Evolutionary conservation across 1,284 basidiomycete genomes (phyloP), one percentile per base, ranked within the genome.

Genomic region (Moesziomyces parantarcticus): DNA sequence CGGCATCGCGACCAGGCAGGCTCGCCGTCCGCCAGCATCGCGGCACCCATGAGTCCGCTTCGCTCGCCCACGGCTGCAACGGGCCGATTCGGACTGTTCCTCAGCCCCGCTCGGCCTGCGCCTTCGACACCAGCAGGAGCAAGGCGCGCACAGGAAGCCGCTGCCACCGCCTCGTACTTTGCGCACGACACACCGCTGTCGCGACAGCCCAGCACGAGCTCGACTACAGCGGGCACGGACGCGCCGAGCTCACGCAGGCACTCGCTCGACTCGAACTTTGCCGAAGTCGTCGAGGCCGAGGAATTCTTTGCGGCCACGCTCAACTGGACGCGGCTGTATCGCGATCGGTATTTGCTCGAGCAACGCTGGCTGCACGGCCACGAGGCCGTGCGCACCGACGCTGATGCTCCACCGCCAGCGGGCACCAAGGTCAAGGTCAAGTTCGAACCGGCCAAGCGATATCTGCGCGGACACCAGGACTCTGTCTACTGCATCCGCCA

Each of bases 401-500:
- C 5, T 26, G 29, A 29, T 26, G 25, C 34, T 13, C n/a, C 34
- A 14, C 3, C 18, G 7, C 11, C 11, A 20, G 29, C 5, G 7
- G 46, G 46, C 16, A 20, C 13, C 1, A 21, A 10, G 22, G 44
- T 41, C 16, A 52, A 42, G 29, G 50, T n/a, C 22, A 7, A 29
- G 29, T 64, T 75, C 29, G 60, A 75, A 42, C 76, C 76, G 16
- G 54, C 49, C 6, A 68, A 56, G 20, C 25, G 51, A 9, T 75
- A 62, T 42, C 66, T 80, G 11, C 58, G 54, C 14, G 78, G 78
- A 2, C 78, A 80, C 50, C 36, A 57, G 29, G 75, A 78, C 49
- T 71, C 64, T 42, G 68, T 80, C 32, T 80, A 80, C 42, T 80
- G 77, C 48, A 68, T 78, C 11, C 53, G 75, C 3, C 61, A 71